Base-by-base conservation (phyloP, 2,329 filamentous ascomycete genomes). In the Monosporascus sp. region DNA sequence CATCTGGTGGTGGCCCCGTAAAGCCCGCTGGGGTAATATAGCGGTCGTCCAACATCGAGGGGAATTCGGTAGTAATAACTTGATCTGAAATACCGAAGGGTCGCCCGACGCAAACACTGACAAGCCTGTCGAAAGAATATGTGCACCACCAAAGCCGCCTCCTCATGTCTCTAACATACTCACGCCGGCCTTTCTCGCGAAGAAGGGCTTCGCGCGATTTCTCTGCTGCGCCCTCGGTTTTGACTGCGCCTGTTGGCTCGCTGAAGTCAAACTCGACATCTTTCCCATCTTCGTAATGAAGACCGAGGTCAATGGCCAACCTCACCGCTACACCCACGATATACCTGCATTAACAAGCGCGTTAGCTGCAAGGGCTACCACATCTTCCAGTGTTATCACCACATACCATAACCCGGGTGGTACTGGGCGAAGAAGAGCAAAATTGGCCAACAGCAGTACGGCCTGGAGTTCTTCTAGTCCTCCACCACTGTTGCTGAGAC, bases 1-100 rank as follows among this genome's bases (percentile, higher is more conserved):
- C 74, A 48, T 82, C 80, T 0, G 75, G 69, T 1, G 80, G 76
- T 2, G 85, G 80, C 11, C 82, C 78, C 35, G 84, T 63, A 62
- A 97, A 87, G 9, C 93, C 92, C 18, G 79, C 78, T 8, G 86
- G 84, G 1, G 91, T 96, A 64, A 97, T 96, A 66, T 88, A 92
- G 56, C 85, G 82, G 70, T 97, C 93, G 63, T 97, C 92, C 40
- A 96, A 77, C 51, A 92, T 72, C 3, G 91, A 96, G 1, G 93
- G 93, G 60, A 97, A 95, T 65, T 96, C 91, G 1, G 93, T 97
- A 15, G 93, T 97, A 63, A 97, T 90, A 58, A 96, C 90, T 68
- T 96, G 89, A 72, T 97, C 94, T n/a, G 88, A 92, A 58, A 97
- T 91, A 31, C 93, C 92, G 65, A 97, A 95, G 7, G 93, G 94